These are phyloP conservation scores for Rutidosis leptorrhynchoides DNA, from an alignment of 129 eudicot genomes.

Conservation along the genomic window DNA sequence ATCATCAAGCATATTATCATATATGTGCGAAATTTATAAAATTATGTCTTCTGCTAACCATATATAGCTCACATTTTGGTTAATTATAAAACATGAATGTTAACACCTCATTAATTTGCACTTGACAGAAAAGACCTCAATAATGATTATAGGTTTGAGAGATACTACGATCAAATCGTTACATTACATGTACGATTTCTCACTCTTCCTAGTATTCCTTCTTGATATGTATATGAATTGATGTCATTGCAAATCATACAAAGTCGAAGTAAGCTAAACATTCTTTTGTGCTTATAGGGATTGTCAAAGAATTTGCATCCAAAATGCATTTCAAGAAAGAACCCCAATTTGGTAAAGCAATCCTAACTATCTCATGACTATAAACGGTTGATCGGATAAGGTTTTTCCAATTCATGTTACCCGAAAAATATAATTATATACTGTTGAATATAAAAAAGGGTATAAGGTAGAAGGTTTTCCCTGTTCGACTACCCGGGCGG, in stretches of 20 bases:
- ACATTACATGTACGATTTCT: conserved; percentile 29
- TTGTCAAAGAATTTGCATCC: conserved; percentile 31
- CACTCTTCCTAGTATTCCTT: neutral
- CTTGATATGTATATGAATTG: no score
- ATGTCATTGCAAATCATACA: neutral
- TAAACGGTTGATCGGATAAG: no score
- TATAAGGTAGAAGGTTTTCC: no score
- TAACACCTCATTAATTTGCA: neutral
- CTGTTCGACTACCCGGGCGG: no score
- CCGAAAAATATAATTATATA: no score
- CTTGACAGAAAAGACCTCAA: conserved; percentile 29
- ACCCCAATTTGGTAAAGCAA: conserved; percentile 29
- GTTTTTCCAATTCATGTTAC: no score
- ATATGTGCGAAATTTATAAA: neutral
- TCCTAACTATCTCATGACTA: no score
- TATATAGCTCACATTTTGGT: neutral
- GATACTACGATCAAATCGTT: conserved; percentile 21
- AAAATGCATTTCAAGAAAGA: conserved; percentile 33
- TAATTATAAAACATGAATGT: neutral
- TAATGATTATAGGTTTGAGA: conserved; percentile 27
- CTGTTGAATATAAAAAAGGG: no score
- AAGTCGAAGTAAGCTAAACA: neutral
- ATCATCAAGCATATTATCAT: neutral
- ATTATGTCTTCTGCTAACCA: no score
- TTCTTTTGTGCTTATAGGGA: conserved; percentile 27